Evolutionary conservation across 2,329 filamentous ascomycete species (phyloP).

Genomic region (Aspergillus neoniger): DNA sequence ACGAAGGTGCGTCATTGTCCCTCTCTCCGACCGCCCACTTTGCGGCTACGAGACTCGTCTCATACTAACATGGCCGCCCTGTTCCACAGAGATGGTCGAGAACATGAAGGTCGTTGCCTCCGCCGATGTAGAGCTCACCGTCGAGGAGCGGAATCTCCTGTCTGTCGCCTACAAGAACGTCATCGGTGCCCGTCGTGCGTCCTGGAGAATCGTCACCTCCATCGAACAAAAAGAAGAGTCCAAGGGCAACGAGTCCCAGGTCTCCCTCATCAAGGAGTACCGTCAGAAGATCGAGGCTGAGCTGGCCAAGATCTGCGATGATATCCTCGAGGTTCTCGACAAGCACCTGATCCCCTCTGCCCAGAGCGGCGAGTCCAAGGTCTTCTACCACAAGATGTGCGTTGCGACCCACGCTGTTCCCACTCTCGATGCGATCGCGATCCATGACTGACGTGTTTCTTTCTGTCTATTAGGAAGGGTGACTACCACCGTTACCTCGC

Average conservation of each 20-base stretch:
- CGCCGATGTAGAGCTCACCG: slow-evolving; percentile 77
- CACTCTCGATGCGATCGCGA: slow-evolving; percentile 1
- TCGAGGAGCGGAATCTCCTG: slow-evolving; percentile 96
- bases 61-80: slow-evolving; percentile 22
- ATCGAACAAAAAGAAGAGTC: slow-evolving; percentile 99
- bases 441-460: slow-evolving; percentile 24
- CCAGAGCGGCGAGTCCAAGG: slow-evolving; percentile 95
- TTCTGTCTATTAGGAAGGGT: slow-evolving; percentile 73
- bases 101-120: slow-evolving; percentile 99
- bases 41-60: not conserved
- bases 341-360: slow-evolving; percentile 91
- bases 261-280: slow-evolving; percentile 93
- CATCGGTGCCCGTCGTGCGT: slow-evolving; percentile 92
- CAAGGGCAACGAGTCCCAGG: slow-evolving; percentile 93
- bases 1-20: slow-evolving; percentile 76
- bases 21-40: not conserved
- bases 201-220: slow-evolving; percentile 96
- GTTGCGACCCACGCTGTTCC: slow-evolving; percentile 28
- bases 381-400: slow-evolving; percentile 99
- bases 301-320: slow-evolving; percentile 95
- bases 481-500: slow-evolving; percentile 99
- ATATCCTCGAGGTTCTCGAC: slow-evolving; percentile 93
- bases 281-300: slow-evolving; percentile 97
- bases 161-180: slow-evolving; percentile 99
- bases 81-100: slow-evolving; percentile 86